These are phyloP conservation scores for Wickerhamomyces rabaulensis DNA, from an alignment of 805 yeast genomes.

Conservation along the genomic window DNA sequence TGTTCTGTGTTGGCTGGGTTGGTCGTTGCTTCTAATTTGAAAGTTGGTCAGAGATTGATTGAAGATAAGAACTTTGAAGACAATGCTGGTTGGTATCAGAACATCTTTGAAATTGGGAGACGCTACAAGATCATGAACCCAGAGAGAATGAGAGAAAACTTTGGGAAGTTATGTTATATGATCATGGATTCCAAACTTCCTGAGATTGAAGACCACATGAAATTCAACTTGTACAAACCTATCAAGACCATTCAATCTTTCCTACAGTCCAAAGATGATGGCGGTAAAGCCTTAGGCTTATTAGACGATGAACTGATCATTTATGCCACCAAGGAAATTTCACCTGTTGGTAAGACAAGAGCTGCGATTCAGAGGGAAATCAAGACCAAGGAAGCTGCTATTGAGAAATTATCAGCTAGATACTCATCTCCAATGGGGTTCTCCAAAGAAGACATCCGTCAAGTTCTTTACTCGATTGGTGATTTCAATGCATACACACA, in stretches of 20 bases:
- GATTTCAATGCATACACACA: conserved; percentile 71
- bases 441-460: conserved; percentile 59
- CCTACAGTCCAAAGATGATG: conserved; percentile 36
- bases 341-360: conserved; percentile 54
- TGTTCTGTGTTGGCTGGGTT: conserved; percentile 76
- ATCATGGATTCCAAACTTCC: conserved; percentile 79
- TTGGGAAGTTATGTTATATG: conserved; percentile 78
- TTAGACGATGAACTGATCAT: conserved; percentile 55
- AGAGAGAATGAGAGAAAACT: conserved; percentile 71
- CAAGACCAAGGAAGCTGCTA: conserved; percentile 61
- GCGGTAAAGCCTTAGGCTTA: conserved; percentile 33
- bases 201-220: conserved; percentile 65
- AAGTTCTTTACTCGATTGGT: conserved; percentile 70
- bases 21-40: conserved; percentile 72
- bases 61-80: conserved; percentile 63
- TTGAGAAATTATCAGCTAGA: conserved; percentile 49
- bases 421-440: conserved; percentile 39
- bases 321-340: conserved; percentile 63
- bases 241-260: conserved; percentile 54
- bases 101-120: conserved; percentile 71
- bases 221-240: conserved; percentile 70
- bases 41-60: conserved; percentile 58
- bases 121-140: conserved; percentile 84
- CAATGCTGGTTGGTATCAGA: conserved; percentile 69
- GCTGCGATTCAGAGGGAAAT: conserved; percentile 52